phyloP scores from a whole-genome alignment of 106 monocot genomes.

The Allium sativum region DNA sequence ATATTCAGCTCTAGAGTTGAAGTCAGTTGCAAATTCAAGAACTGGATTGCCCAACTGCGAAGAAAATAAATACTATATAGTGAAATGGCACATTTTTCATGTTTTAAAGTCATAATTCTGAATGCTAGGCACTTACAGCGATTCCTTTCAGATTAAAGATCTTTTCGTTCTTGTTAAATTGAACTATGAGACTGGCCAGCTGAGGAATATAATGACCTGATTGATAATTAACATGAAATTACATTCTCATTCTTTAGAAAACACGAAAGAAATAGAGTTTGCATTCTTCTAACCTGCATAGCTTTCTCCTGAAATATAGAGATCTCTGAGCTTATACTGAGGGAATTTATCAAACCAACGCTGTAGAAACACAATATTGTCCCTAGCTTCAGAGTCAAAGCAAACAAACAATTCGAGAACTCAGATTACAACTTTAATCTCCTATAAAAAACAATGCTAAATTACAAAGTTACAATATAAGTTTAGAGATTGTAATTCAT shows the following conservation, averaged over 20 bases:
- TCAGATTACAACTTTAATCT: not conserved
- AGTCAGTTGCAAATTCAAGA: constrained; percentile 89
- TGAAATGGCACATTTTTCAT: not conserved
- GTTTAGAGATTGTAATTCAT: not conserved
- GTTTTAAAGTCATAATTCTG: not conserved
- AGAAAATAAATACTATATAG: not conserved
- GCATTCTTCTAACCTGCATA: constrained; percentile 49
- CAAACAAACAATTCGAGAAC: constrained; percentile 8
- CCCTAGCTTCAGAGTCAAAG: constrained; percentile 51
- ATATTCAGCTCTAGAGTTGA: constrained; percentile 94
- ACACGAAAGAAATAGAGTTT: not conserved
- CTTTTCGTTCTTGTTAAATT: constrained; percentile 53
- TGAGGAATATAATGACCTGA: constrained; percentile 95
- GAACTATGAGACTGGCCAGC: constrained; percentile 78
- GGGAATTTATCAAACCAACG: constrained; percentile 77
- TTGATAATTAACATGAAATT: not conserved
- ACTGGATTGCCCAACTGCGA: constrained; percentile 88
- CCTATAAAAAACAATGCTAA: not conserved
- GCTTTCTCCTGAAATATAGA: constrained; percentile 90
- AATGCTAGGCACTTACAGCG: not conserved
- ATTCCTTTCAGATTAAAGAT: constrained; percentile 77
- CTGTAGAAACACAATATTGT: constrained; percentile 71
- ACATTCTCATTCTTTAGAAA: not conserved
- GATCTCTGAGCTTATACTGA: constrained; percentile 57
- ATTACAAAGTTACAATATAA: not conserved